Percentiles rank a stretch among this genome's conserved stretches.
Evolutionary conservation across 2,329 filamentous ascomycete genomes (phyloP).

Genomic region (Ambrosiella xylebori): DNA sequence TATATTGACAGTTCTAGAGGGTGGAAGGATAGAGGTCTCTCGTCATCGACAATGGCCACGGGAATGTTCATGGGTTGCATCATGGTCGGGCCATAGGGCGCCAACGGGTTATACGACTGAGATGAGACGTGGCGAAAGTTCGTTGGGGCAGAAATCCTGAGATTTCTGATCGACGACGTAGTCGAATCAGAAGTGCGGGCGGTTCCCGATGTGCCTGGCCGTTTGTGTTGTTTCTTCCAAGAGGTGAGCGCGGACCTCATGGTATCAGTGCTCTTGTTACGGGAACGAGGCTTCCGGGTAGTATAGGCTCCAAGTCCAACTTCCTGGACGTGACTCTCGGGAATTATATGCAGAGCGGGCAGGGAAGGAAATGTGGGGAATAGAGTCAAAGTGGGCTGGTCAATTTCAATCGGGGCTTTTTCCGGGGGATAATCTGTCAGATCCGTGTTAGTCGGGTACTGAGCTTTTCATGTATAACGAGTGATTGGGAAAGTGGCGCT

Average conservation of each 20-base stretch:
- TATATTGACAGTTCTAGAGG: slow-evolving; percentile 40
- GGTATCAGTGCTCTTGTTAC: slow-evolving; percentile 14
- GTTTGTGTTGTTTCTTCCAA: slow-evolving; percentile 18
- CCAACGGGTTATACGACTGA: slow-evolving; percentile 14
- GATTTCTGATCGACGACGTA: slow-evolving; percentile 16
- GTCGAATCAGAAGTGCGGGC: slow-evolving; percentile 22
- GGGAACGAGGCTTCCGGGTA: slow-evolving; percentile 17
- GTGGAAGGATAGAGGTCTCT: slow-evolving; percentile 27
- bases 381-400: background rate
- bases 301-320: slow-evolving; percentile 19
- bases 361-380: slow-evolving; percentile 1
- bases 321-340: slow-evolving; percentile 19
- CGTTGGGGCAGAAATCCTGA: slow-evolving; percentile 39
- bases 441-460: background rate
- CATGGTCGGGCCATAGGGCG: background rate
- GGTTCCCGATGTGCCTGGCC: slow-evolving; percentile 2
- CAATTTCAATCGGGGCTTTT: slow-evolving; percentile 1
- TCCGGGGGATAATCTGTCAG: background rate
- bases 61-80: background rate
- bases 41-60: slow-evolving; percentile 10
- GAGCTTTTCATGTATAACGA: background rate
- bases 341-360: slow-evolving; percentile 16
- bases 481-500: no score
- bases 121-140: slow-evolving; percentile 35
- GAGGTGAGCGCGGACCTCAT: slow-evolving; percentile 19